These are phyloP conservation scores for Melaleuca alternifolia DNA, from an alignment of 345 rosid species.

Conservation along the genomic window DNA sequence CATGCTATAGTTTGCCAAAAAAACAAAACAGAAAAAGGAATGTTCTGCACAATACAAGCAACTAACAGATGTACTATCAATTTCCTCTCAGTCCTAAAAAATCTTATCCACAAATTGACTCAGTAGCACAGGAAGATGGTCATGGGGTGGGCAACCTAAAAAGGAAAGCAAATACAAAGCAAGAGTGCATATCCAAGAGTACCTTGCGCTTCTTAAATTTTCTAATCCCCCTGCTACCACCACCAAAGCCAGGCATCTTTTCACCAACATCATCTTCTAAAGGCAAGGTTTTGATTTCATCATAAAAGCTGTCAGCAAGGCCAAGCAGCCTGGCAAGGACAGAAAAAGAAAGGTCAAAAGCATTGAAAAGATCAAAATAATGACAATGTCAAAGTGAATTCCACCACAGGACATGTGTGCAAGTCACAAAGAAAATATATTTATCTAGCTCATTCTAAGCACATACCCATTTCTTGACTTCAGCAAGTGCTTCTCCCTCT, in stretches of 20 bases:
- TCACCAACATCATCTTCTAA: constrained; percentile 28
- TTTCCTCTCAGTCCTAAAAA: neutral
- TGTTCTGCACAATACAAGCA: neutral
- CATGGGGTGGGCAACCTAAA: neutral
- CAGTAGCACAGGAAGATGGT: neutral
- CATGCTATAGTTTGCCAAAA: neutral
- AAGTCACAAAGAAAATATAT: neutral
- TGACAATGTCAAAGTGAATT: neutral
- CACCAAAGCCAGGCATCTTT: constrained; percentile 7
- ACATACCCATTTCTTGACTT: constrained; percentile 79
- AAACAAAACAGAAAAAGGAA: neutral
- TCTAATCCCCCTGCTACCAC: constrained; percentile 18
- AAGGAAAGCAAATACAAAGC: neutral
- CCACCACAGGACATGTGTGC: neutral
- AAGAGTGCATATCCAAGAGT: neutral
- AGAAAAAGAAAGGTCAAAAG: constrained; percentile 1
- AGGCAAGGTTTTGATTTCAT: constrained; percentile 58
- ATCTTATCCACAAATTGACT: neutral
- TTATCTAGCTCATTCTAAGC: neutral
- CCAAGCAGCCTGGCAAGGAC: constrained; percentile 53
- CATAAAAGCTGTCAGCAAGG: constrained; percentile 57
- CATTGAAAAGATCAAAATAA: neutral
- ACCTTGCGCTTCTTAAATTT: constrained; percentile 67
- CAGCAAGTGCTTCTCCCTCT: constrained; percentile 53
- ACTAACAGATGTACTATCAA: neutral